Evolutionary conservation across 805 yeast genomes (phyloP).

Genomic region (Priceomyces melissophilus): DNA sequence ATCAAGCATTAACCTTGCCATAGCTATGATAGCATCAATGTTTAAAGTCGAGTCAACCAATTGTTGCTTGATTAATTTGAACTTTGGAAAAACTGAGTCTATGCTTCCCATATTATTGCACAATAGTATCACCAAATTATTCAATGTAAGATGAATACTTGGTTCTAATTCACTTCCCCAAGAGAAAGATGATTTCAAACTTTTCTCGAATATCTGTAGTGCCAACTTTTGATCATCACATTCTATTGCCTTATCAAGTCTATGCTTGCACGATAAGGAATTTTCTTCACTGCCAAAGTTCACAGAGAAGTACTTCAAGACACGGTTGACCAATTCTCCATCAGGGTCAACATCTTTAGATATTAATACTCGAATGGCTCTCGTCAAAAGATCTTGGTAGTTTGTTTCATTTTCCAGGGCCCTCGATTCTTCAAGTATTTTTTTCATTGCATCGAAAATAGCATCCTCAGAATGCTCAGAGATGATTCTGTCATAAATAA

Average conservation of each 20-base stretch:
- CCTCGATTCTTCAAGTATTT: not conserved
- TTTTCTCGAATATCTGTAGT: constrained; percentile 27
- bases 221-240: constrained; percentile 20
- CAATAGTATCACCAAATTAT: constrained; percentile 38
- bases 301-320: constrained; percentile 13
- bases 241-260: constrained; percentile 26
- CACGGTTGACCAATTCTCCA: constrained; percentile 15
- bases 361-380: constrained; percentile 17
- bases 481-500: constrained; percentile 6
- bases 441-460: not conserved
- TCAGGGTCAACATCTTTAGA: constrained; percentile 13
- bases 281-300: constrained; percentile 12
- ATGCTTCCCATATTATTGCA: constrained; percentile 28
- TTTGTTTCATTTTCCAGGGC: constrained; percentile 7
- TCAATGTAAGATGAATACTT: constrained; percentile 39
- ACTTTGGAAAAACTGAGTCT: constrained; percentile 25
- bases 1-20: constrained; percentile 26
- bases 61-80: constrained; percentile 35
- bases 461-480: not conserved
- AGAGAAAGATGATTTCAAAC: constrained; percentile 17
- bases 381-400: constrained; percentile 11
- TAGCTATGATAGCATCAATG: constrained; percentile 25
- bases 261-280: constrained; percentile 22
- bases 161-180: constrained; percentile 29
- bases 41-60: constrained; percentile 25